A percentile compares a stretch with the other conserved stretches of the same genome.
Evolutionary conservation across 176 grass and related monocot genomes (phyloP).

Genomic region (Avena insularis): DNA sequence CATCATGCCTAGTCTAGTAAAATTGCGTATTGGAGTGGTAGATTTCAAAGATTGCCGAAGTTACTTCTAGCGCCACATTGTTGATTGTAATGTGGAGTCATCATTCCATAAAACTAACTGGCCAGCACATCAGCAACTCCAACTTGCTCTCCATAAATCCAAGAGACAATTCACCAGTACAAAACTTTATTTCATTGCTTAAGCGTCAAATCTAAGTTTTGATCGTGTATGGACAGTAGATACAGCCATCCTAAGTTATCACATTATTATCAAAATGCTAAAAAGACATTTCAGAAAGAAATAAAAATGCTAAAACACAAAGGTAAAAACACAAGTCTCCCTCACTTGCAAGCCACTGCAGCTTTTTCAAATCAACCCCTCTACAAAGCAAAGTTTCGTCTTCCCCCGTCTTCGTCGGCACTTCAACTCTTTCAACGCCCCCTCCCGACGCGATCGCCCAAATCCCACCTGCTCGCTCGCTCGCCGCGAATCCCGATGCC

Average conservation of each 20-base stretch:
- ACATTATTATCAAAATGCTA: neutral
- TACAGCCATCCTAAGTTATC: too few species aligned
- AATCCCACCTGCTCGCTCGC: conserved; percentile 34
- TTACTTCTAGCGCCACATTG: too few species aligned
- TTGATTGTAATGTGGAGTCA: too few species aligned
- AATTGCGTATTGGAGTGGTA: too few species aligned
- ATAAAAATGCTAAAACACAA: neutral
- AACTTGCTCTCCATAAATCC: too few species aligned
- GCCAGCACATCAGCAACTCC: too few species aligned
- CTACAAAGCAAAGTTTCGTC: conserved; percentile 15
- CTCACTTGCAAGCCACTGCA: conserved; percentile 40
- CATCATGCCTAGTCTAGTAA: too few species aligned
- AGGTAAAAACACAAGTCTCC: conserved; percentile 6
- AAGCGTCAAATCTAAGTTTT: neutral
- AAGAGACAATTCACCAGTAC: neutral
- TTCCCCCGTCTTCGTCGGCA: conserved; percentile 42
- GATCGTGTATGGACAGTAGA: too few species aligned
- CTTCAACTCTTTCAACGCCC: conserved; percentile 35
- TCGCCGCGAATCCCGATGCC: conserved; percentile 43
- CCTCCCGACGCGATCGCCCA: conserved; percentile 48
- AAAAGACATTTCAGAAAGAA: neutral
- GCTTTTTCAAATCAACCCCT: conserved; percentile 54
- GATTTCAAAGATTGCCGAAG: too few species aligned
- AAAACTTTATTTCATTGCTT: neutral
- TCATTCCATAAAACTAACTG: too few species aligned